Evolutionary conservation across 345 rosid species (phyloP).

Genomic region (Citrus mangshanensis): DNA sequence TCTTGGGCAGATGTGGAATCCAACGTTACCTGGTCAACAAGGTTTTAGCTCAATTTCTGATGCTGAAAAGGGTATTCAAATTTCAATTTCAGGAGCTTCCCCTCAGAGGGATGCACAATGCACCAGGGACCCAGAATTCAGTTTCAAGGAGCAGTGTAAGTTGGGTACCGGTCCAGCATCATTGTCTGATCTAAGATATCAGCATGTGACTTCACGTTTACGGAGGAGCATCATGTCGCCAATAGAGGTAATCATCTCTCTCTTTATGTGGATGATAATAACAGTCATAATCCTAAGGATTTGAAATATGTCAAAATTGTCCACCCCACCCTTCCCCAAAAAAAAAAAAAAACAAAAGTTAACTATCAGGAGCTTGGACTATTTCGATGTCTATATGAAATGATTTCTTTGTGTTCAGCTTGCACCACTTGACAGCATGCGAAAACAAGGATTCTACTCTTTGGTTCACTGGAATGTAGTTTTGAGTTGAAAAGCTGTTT

Average conservation of each 20-base stretch:
- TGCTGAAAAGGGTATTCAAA: constrained; percentile 34
- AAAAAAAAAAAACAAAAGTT: neutral
- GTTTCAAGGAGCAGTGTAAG: constrained; percentile 37
- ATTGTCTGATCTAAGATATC: constrained; percentile 20
- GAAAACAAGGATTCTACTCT: neutral
- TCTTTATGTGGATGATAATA: neutral
- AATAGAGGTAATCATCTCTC: constrained; percentile 39
- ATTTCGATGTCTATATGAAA: neutral
- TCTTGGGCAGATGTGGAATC: constrained; percentile 31
- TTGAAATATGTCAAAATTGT: neutral
- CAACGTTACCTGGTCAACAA: constrained; percentile 27
- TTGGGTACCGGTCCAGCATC: constrained; percentile 33
- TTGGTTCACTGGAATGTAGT: neutral
- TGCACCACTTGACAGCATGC: neutral
- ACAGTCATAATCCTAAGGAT: neutral
- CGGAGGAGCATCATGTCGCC: constrained; percentile 35
- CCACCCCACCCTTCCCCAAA: fast-evolving
- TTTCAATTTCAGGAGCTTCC: constrained; percentile 26
- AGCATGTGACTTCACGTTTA: constrained; percentile 19
- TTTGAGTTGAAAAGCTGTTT: neutral
- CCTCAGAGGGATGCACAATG: constrained; percentile 26
- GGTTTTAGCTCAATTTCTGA: constrained; percentile 31
- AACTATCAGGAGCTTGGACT: neutral
- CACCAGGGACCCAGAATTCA: constrained; percentile 33
- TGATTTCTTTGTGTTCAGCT: neutral